These are phyloP conservation scores for Pythium apleroticum DNA, from an alignment of 352 stramenopile genomes.

Conservation along the genomic window DNA sequence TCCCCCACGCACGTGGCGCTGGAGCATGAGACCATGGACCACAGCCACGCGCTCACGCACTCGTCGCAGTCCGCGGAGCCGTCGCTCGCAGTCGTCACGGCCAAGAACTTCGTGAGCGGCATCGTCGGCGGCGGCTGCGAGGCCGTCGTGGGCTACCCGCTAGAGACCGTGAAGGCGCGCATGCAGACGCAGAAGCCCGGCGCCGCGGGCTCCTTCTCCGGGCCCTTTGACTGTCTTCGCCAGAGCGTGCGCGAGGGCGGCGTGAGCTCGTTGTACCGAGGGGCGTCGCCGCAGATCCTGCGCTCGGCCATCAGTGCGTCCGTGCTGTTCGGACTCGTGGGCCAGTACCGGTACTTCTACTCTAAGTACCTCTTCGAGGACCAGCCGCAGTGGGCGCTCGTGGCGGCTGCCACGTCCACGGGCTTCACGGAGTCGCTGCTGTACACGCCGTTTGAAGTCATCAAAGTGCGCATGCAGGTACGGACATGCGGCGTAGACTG, in stretches of 20 bases:
- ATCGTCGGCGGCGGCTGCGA: constrained; percentile 42
- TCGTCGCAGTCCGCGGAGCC: constrained; percentile 4
- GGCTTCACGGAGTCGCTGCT: constrained; percentile 40
- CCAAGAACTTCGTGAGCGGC: constrained; percentile 45
- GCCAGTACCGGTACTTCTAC: constrained; percentile 48
- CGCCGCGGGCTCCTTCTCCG: background rate
- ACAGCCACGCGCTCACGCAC: background rate
- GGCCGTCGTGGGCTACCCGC: constrained; percentile 40
- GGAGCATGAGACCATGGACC: constrained; percentile 15
- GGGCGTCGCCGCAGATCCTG: constrained; percentile 41
- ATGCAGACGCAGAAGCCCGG: constrained; percentile 39
- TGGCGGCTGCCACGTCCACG: constrained; percentile 35
- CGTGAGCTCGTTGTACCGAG: constrained; percentile 40
- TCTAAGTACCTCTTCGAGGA: constrained; percentile 37
- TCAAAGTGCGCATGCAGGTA: constrained; percentile 49
- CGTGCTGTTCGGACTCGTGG: constrained; percentile 47
- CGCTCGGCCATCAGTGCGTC: constrained; percentile 45
- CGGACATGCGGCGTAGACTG: background rate
- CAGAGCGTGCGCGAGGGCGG: constrained; percentile 38
- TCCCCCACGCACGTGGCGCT: constrained; percentile 20
- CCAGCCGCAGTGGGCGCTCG: constrained; percentile 28
- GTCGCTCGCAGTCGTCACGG: constrained; percentile 33
- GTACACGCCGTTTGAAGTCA: constrained; percentile 48
- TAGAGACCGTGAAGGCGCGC: constrained; percentile 48
- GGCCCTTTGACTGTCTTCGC: constrained; percentile 33